Conservation (phyloP, 768 basidiomycete species). For the Rhizopogon vinicolor region DNA sequence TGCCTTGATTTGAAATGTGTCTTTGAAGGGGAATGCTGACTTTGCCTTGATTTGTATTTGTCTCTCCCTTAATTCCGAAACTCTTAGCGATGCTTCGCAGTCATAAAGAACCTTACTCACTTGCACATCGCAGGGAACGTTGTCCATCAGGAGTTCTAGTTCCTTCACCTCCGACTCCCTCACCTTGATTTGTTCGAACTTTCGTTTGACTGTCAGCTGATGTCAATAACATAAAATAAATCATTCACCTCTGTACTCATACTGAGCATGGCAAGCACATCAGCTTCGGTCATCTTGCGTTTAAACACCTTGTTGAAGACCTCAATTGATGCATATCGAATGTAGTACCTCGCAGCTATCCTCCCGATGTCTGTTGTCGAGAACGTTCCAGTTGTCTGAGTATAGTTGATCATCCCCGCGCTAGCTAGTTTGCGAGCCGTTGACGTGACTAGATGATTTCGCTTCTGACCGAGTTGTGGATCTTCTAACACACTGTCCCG, state of each 20-base stretch:
- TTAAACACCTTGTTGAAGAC: conserved; percentile 79
- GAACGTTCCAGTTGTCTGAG: conserved; percentile 53
- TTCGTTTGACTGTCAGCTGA: neutral
- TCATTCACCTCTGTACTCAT: conserved; percentile 80
- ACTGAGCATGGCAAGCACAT: conserved; percentile 81
- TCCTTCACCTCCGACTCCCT: conserved; percentile 88
- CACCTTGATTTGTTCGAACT: conserved; percentile 95
- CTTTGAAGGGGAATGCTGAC: conserved; percentile 94
- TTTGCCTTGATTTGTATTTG: conserved; percentile 68
- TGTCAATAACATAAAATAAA: neutral
- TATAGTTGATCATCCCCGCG: conserved; percentile 79
- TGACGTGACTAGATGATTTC: conserved; percentile 58
- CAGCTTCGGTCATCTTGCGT: conserved; percentile 87
- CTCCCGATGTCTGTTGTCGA: conserved; percentile 87
- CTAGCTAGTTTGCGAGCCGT: conserved; percentile 67
- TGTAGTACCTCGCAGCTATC: conserved; percentile 96
- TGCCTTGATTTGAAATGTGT: conserved; percentile 77
- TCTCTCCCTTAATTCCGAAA: conserved; percentile 47
- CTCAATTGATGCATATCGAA: conserved; percentile 80
- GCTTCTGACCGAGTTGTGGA: conserved; percentile 64
- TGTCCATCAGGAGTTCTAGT: conserved; percentile 62
- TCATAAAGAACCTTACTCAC: conserved; percentile 33
- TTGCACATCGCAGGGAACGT: conserved; percentile 76
- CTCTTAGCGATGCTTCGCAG: neutral
- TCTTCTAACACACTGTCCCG: conserved; percentile 68